A percentile compares a stretch with the other conserved stretches of the same genome.
Evolutionary conservation across 2,329 filamentous ascomycete genomes (phyloP).

Genomic region (Neurospora crassa): DNA sequence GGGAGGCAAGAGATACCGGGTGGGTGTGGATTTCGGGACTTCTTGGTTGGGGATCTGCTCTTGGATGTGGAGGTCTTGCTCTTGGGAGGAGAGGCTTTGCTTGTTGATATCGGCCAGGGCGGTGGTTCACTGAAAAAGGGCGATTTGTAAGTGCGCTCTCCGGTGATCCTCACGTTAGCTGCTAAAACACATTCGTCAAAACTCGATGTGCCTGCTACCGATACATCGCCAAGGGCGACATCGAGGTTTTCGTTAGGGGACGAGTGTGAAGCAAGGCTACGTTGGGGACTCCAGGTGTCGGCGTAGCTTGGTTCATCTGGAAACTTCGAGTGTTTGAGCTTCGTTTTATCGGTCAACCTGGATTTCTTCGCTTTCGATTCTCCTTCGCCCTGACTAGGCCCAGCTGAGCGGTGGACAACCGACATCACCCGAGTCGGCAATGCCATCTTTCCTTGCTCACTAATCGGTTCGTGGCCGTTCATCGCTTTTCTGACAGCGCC

Average conservation of each 20-base stretch:
- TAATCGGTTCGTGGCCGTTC: neutral
- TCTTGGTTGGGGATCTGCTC: constrained; percentile 4
- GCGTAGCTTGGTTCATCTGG: neutral
- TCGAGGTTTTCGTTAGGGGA: neutral
- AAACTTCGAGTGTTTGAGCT: neutral
- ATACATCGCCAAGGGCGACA: neutral
- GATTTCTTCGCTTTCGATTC: neutral
- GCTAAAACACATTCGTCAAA: neutral
- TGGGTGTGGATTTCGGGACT: constrained; percentile 16
- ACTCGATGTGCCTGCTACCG: no score
- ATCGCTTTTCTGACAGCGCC: neutral
- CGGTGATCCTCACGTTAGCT: neutral
- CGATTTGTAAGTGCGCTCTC: constrained; percentile 21
- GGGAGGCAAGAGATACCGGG: constrained; percentile 45
- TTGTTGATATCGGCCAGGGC: neutral
- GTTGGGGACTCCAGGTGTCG: neutral
- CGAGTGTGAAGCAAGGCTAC: neutral
- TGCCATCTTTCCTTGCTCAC: neutral
- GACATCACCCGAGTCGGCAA: neutral
- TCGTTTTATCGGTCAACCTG: neutral
- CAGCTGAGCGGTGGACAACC: neutral
- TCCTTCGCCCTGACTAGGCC: neutral
- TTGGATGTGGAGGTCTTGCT: neutral
- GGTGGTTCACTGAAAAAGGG: constrained; percentile 23
- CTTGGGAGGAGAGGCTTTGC: constrained; percentile 1